A percentile compares a stretch with the other conserved stretches of the same genome.
Conservation (phyloP, 345 rosid genomes). For the Euphorbia tirucalli region DNA sequence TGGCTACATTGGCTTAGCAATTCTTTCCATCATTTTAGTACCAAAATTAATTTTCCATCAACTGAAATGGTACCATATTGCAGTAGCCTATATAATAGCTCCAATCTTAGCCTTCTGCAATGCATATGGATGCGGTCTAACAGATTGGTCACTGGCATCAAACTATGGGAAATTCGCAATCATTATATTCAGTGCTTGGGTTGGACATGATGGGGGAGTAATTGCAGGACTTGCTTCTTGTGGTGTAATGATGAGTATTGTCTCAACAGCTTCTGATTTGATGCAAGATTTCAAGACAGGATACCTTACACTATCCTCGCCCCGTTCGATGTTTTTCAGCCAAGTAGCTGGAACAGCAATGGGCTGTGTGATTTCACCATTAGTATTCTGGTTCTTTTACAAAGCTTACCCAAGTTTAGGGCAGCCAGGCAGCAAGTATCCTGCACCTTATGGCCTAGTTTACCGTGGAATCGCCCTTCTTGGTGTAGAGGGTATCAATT, state of each 20-base stretch:
- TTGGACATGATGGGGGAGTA: conserved; percentile 67
- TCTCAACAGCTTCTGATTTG: conserved; percentile 88
- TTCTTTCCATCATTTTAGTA: conserved; percentile 43
- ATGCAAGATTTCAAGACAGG: conserved; percentile 96
- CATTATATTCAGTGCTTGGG: conserved; percentile 78
- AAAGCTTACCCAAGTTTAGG: conserved; percentile 64
- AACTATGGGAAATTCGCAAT: conserved; percentile 82
- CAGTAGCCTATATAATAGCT: conserved; percentile 63
- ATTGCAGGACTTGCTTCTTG: conserved; percentile 81
- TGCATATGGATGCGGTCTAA: conserved; percentile 84
- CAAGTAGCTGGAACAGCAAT: conserved; percentile 75
- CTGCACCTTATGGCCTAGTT: conserved; percentile 69
- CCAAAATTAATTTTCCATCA: conserved; percentile 76
- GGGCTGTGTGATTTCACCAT: conserved; percentile 63
- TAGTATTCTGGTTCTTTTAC: conserved; percentile 84
- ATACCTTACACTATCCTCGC: conserved; percentile 81
- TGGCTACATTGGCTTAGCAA: conserved; percentile 58
- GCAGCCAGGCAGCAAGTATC: conserved; percentile 57
- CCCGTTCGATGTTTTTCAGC: conserved; percentile 81
- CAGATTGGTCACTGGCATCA: conserved; percentile 88
- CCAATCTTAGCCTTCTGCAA: conserved; percentile 86
- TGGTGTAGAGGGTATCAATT: conserved; percentile 59
- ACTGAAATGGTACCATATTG: conserved; percentile 69
- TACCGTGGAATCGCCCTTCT: conserved; percentile 80
- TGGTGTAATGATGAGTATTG: conserved; percentile 97